Base-by-base conservation (phyloP, 306 rosid species). In the Prinsepia uniflora region DNA sequence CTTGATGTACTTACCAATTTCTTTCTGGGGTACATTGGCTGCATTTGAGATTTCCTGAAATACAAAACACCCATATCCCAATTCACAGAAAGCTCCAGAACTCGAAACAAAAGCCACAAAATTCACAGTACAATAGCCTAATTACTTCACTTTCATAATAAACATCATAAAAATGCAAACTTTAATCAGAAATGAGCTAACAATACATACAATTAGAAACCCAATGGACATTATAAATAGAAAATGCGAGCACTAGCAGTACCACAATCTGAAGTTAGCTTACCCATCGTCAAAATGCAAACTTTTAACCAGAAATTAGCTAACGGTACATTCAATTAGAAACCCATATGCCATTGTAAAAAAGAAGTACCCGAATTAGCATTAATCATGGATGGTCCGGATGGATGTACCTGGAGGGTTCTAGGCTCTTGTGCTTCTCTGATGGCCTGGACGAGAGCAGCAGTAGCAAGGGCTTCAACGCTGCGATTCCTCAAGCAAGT, bases 391-490 rank as follows among this genome's bases (percentile, higher is more conserved):
- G 18, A 18, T 62, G 30, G 30, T 24, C 30, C 30, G 30, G 30
- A 24, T 24, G 24, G 5, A 24, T 20, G 18, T 40, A 89, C 97
- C 96, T 94, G 96, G 54, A 89, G 96, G 19, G 97, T 94, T 81
- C 96, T 80, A 18, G 99, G 99, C 52, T 94, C 96, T 79, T 94
- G 99, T 6, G 99, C 99, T 76, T 91, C 92, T 70, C 96, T 67
- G 76, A 94, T 94, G 66, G 99, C 97, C 77, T 91, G 96, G 72
- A 94, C 99, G 55, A 94, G 90, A 58, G 99, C 99, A 44, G 96
- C 97, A 75, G 96, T 94, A 19, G 99, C 99, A 55, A 94, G 96
- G 18, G 97, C 95, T 78, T 94, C 97, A n/a, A 94, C 92, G 66
- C 99, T 94, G 36, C 97, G 92, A 68, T 94, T 94, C 75, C 99